Base-by-base conservation (phyloP, 1,284 basidiomycete genomes). In the Mycena citricolor region DNA sequence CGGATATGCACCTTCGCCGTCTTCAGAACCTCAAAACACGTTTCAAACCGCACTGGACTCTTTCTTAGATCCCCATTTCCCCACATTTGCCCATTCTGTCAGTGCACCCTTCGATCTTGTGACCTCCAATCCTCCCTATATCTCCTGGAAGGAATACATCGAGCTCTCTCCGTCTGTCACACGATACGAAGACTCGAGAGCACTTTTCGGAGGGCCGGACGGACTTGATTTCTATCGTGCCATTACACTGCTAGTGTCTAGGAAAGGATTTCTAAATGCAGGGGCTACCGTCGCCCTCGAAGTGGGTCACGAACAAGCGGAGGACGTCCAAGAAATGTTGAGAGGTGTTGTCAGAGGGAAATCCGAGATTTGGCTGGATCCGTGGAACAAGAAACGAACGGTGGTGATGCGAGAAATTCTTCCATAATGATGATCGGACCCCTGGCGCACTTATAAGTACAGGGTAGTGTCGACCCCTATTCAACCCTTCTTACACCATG, bases 41-140 rank as follows among this genome's bases (percentile, higher is more conserved):
- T 57, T 7, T 64, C 73, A 21, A 54, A 69, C 44, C 57, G 71
- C 40, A 74, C 66, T 36, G 61, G 61, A 67, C 44, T 81, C 75
- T 60, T 69, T 77, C 43, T 76, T 67, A 54, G 65, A 61, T 49
- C 66, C 64, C 55, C 77, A 39, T 57, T 69, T 24, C 55, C 62
- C 23, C 55, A 60, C 20, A 54, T 59, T 32, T 55, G 58, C 28
- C 62, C 42, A 40, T 21, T 22, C 22, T 19, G 8, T 74, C 49
- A 49, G 57, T 30, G 68, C 68, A 12, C 74, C 81, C 3, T 84
- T 85, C 62, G 83, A 94, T 64, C 64, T 97, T 45, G 67, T 97
- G 54, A 90, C 91, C 5, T 83, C 88, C 10, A 97, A 97, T 64
- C 94, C 94, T n/a, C 94, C 94, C 5, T 97, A 97, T 66, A 90